These are phyloP conservation scores for Asterochloris erici DNA, from an alignment of 139 green algal species.

Conservation along the genomic window DNA sequence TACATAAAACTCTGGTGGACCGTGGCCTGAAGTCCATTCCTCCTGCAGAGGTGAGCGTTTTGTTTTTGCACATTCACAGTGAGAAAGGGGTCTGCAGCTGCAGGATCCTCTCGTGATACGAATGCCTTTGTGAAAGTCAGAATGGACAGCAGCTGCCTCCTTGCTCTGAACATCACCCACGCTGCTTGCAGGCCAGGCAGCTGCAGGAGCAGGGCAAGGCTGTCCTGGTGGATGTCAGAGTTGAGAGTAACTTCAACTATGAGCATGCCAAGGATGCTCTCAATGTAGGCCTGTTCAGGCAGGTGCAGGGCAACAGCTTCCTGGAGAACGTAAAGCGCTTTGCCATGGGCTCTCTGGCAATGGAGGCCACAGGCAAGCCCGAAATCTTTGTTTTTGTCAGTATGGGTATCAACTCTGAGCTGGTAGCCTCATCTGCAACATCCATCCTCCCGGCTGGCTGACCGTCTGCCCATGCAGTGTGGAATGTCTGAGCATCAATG, in stretches of 20 bases:
- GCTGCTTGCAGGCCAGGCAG: slow-evolving; percentile 13
- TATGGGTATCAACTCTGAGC: not conserved
- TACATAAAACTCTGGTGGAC: too few species aligned
- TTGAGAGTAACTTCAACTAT: slow-evolving; percentile 28
- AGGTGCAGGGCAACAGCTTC: slow-evolving; percentile 34
- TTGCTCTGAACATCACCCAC: too few species aligned
- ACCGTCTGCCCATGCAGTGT: not conserved
- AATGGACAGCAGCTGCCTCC: too few species aligned
- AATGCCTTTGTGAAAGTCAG: not conserved
- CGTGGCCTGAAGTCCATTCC: not conserved
- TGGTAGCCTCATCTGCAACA: not conserved
- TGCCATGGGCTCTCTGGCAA: slow-evolving; percentile 60
- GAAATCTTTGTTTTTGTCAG: not conserved
- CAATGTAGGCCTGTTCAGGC: slow-evolving; percentile 58
- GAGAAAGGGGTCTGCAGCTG: not conserved
- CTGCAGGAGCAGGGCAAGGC: slow-evolving; percentile 47
- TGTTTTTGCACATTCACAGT: not conserved
- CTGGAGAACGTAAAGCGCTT: slow-evolving; percentile 68
- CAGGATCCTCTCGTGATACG: not conserved
- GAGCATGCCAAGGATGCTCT: slow-evolving; percentile 47
- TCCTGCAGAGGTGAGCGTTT: not conserved
- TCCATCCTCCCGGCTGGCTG: not conserved
- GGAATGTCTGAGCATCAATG: not conserved
- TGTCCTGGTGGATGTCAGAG: slow-evolving; percentile 57
- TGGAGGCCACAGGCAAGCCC: slow-evolving; percentile 59